Evolutionary conservation across 2,329 filamentous ascomycete species (phyloP), one percentile per base, ranked within the genome.

Genomic region (Phoma sp.): DNA sequence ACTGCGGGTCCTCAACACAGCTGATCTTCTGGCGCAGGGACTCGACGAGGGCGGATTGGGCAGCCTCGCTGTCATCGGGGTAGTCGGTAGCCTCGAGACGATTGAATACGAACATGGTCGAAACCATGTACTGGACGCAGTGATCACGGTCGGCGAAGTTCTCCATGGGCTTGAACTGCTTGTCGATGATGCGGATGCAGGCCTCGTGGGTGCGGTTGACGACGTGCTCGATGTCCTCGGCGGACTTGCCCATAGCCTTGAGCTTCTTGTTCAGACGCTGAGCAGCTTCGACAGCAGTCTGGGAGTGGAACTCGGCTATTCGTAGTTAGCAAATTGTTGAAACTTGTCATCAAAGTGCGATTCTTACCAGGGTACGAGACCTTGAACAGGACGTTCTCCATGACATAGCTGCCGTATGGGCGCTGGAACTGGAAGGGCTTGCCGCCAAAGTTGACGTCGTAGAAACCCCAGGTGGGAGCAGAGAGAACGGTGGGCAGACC

Each of bases 321-420:
- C 21, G 4, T 84, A 53, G 18, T 59, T 53, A 59, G 21, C 33
- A 47, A 39, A 5, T 1, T 25, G n/a, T 14, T 7, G 26, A 29
- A 20, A 23, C 20, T 9, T 25, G 17, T 7, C 12, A 23, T 12
- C 6, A 25, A n/a, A 23, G 15, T 17, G 42, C 45, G 53, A 43
- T 30, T 72, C 84, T 75, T 82, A 92, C 90, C 90, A 73, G 93
- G 93, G 77, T 97, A 98, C 38, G 95, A 99, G 57, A 99, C 95
- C 86, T 99, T 99, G 89, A 99, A 99, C 61, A 99, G 87, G 57
- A 99, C 92, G 73, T 98, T 99, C 87, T 99, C 95, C 95, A 99
- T 99, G 65, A 99, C 95, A 78, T 99, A 99, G 83, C 90, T 96
- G 74, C 93, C 93, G 74, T 99, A 99, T 54, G 89, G 87, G 60